Base-by-base conservation (phyloP, 768 basidiomycete species). In the Kwoniella mangroviensis region DNA sequence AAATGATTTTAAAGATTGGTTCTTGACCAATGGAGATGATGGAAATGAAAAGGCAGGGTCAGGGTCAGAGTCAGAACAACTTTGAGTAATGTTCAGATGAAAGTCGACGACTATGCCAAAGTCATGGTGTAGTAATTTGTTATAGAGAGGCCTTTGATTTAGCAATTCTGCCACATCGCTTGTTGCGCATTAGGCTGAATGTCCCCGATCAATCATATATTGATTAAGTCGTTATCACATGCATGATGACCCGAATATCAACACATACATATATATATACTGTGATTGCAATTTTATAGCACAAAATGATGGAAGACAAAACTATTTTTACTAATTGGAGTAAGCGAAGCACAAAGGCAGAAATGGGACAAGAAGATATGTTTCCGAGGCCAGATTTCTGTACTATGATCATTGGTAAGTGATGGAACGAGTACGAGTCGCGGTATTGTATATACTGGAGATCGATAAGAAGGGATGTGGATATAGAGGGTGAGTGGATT, bases 211-310 rank as follows among this genome's bases (percentile, higher is more conserved):
- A n/a, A n/a, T n/a, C n/a, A 34, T 34, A 51, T 51, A 17, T 51
- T 51, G 49, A 51, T 17, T 13, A 51, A 51, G 49, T 51, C 49
- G 11, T 51, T 21, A 51, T 51, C 49, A 51, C 21, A 54, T 54
- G 24, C 53, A 54, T 54, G 24, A n/a, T 12, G 45, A 49, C 45
- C 45, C 45, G 45, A 49, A 54, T 54, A 54, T 54, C 11, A 54
- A 54, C 21, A 54, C 21, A 54, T 19, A 54, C 24, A 54, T 54
- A 54, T 24, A 54, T 53, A 19, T 54, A 54, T 54, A 54, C 53
- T 54, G 21, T 54, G 21, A 11, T n/a, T 21, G 53, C 21, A n/a
- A 24, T 24, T 21, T 21, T 54, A 13, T 54, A 54, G 6, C n/a
- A 24, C 53, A 19, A n/a, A 19, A n/a, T n/a, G 53, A 54, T 17